Percentiles rank a stretch among this genome's conserved stretches.
These are phyloP conservation scores for Obelidium mucronatum DNA, from an alignment of 192 early-diverging fungal genomes.

Conservation along the genomic window DNA sequence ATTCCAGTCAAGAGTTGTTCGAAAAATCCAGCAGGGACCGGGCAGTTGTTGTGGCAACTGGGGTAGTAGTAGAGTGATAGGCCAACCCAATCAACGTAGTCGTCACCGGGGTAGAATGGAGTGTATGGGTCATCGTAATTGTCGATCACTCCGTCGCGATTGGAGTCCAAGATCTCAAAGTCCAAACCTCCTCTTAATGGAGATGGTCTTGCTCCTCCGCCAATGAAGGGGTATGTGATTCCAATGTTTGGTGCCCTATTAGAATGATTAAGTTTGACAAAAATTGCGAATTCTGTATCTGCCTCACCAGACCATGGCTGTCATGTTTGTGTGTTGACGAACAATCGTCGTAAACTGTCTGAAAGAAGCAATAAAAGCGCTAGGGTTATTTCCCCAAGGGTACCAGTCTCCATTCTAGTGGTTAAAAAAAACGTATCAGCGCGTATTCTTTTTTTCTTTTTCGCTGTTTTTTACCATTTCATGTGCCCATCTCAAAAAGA, in stretches of 20 bases:
- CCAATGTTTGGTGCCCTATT: conserved; percentile 56
- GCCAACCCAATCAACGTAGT: conserved; percentile 57
- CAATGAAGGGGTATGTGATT: conserved; percentile 50
- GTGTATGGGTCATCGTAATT: conserved; percentile 48
- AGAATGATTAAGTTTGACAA: too few relatives aligned
- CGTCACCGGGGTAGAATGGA: conserved; percentile 53
- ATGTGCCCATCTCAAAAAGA: conserved; percentile 56
- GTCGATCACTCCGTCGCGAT: conserved; percentile 44
- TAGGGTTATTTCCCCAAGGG: conserved; percentile 44
- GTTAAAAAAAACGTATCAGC: not conserved
- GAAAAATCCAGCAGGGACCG: conserved; percentile 16
- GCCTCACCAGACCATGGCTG: conserved; percentile 40
- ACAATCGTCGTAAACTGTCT: conserved; percentile 39
- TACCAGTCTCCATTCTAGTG: conserved; percentile 22
- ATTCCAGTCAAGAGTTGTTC: conserved; percentile 14
- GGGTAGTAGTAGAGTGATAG: conserved; percentile 51
- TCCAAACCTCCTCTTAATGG: conserved; percentile 33
- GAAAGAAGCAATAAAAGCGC: conserved; percentile 35
- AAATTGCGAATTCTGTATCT: too few relatives aligned
- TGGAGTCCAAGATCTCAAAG: conserved; percentile 46
- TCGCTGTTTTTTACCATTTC: too few relatives aligned
- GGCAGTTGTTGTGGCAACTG: conserved; percentile 21
- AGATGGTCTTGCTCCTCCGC: conserved; percentile 10
- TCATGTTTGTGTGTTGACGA: conserved; percentile 50
- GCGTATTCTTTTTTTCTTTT: too few relatives aligned